Conservation (phyloP, 345 rosid genomes). For the Zanthoxylum bungeanum region DNA sequence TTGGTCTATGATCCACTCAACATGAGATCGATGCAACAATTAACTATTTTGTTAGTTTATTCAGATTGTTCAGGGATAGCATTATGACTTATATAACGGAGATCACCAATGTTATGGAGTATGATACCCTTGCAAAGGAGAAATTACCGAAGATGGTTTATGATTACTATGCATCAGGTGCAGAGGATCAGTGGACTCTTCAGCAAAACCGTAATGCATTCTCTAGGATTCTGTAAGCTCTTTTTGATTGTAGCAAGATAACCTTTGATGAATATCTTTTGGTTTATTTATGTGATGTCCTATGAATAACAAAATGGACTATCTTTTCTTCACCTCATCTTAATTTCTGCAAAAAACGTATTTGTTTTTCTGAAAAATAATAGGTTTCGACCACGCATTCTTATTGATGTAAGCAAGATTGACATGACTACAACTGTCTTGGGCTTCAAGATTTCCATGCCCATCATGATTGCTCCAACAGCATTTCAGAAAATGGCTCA, state of each 20-base stretch:
- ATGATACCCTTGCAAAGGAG: conserved; percentile 78
- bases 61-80: conserved; percentile 6
- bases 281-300: not conserved
- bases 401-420: conserved; percentile 82
- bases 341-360: not conserved
- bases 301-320: not conserved
- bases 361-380: conserved; percentile 10
- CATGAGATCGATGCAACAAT: not conserved
- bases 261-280: not conserved
- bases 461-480: conserved; percentile 93
- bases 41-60: not conserved
- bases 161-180: conserved; percentile 93
- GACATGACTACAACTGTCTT: conserved; percentile 68
- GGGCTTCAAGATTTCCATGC: conserved; percentile 93
- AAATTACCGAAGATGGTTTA: conserved; percentile 91
- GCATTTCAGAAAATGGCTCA: conserved; percentile 99
- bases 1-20: not conserved
- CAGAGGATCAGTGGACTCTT: conserved; percentile 97
- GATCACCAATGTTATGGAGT: conserved; percentile 89
- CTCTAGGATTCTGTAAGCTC: conserved; percentile 75
- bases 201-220: conserved; percentile 79
- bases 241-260: not conserved
- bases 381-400: conserved; percentile 94
- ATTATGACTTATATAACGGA: conserved; percentile 36
- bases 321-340: not conserved